Percentiles rank a stretch among this genome's conserved stretches.
Conservation (phyloP, 495 filamentous ascomycete genomes). For the Penicillium goetzii region DNA sequence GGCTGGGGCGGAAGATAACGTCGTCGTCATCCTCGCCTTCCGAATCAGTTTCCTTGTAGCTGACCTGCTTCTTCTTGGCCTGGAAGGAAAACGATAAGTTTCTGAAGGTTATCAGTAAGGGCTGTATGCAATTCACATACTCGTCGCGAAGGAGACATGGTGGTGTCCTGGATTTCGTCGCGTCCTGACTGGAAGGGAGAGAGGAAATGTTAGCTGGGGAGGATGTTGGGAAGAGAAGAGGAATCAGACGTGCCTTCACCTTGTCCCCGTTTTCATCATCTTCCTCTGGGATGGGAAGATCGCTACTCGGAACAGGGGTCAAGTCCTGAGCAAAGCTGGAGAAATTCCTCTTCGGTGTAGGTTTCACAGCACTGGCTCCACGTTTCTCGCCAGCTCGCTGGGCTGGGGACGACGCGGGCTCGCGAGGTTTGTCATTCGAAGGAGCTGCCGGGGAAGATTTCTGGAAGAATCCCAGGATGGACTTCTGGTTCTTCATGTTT, state of each 20-base stretch:
- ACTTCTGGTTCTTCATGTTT: slow-evolving; percentile 72
- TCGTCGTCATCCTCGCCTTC: slow-evolving; percentile 62
- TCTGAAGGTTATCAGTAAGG: background rate
- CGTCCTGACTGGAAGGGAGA: slow-evolving; percentile 23
- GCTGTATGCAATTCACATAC: slow-evolving; percentile 30
- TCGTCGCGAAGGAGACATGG: slow-evolving; percentile 51
- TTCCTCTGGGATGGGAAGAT: slow-evolving; percentile 51
- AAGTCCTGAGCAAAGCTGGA: slow-evolving; percentile 52
- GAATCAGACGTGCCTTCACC: slow-evolving; percentile 27
- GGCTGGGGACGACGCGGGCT: slow-evolving; percentile 47
- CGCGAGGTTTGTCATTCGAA: slow-evolving; percentile 34
- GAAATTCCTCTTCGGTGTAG: slow-evolving; percentile 41
- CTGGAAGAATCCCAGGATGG: slow-evolving; percentile 84
- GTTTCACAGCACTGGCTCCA: slow-evolving; percentile 30
- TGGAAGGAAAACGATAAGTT: slow-evolving; percentile 24
- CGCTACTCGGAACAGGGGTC: slow-evolving; percentile 84
- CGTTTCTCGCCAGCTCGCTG: slow-evolving; percentile 45
- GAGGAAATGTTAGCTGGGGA: slow-evolving; percentile 20
- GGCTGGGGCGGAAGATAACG: slow-evolving; percentile 49
- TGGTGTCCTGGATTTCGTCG: slow-evolving; percentile 25
- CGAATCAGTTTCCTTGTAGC: slow-evolving; percentile 53
- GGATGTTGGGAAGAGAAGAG: slow-evolving; percentile 11
- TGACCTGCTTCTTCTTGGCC: slow-evolving; percentile 50
- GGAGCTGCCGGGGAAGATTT: slow-evolving; percentile 60
- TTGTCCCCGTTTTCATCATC: slow-evolving; percentile 35